Percentiles rank a stretch among this genome's conserved stretches.
Conservation (phyloP, 352 stramenopile species). For the Blastocystis sp. region DNA sequence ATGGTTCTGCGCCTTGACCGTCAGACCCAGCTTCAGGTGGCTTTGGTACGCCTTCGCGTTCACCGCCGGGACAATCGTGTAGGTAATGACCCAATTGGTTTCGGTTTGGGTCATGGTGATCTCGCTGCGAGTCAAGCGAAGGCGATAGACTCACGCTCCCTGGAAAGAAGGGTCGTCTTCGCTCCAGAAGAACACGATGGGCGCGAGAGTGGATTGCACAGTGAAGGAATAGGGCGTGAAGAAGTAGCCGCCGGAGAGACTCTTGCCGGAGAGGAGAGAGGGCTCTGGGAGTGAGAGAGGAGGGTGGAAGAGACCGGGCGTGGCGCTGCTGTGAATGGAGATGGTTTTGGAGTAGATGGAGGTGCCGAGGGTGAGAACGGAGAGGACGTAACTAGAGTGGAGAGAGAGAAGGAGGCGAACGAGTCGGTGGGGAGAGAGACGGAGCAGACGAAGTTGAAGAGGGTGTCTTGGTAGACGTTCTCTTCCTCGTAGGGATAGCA, state of each 20-base stretch:
- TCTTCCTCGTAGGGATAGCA: background rate
- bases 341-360: background rate
- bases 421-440: background rate
- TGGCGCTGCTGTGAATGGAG: background rate
- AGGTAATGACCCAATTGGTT: background rate
- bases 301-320: background rate
- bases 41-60: background rate
- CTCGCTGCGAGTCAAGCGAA: background rate
- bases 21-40: background rate
- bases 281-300: background rate
- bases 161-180: background rate
- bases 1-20: background rate
- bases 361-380: background rate
- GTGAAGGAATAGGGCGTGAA: background rate
- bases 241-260: conserved; percentile 32
- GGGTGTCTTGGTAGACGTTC: background rate
- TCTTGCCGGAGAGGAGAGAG: background rate
- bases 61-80: conserved; percentile 16
- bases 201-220: background rate
- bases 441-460: conserved; percentile 37
- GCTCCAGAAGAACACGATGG: background rate
- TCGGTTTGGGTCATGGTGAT: background rate
- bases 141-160: background rate
- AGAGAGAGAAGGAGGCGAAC: background rate
- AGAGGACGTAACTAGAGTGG: background rate